Conservation (phyloP, 2,329 filamentous ascomycete species). For the Beauveria brongniartii region DNA sequence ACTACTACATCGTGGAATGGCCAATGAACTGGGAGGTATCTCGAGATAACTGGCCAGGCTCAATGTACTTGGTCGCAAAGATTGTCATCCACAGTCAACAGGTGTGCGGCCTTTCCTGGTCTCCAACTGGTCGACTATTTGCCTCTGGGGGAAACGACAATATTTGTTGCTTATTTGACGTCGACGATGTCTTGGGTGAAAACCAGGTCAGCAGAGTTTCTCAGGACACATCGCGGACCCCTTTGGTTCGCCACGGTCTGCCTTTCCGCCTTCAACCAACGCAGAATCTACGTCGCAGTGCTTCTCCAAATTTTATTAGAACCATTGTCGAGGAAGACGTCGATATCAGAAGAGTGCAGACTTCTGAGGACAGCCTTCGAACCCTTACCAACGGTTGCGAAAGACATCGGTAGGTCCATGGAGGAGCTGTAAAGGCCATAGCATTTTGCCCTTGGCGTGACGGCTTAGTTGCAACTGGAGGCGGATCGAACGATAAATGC, state of each 20-base stretch:
- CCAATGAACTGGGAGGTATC: conserved; percentile 54
- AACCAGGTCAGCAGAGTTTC: neutral
- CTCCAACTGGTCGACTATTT: conserved; percentile 64
- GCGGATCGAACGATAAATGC: conserved; percentile 87
- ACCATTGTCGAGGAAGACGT: conserved; percentile 1
- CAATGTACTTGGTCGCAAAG: conserved; percentile 67
- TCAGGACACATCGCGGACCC: neutral
- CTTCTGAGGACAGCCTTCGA: conserved; percentile 30
- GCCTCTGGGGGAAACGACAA: conserved; percentile 94
- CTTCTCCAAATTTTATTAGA: conserved; percentile 2
- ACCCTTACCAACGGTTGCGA: conserved; percentile 48
- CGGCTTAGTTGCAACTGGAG: conserved; percentile 79
- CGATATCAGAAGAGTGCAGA: conserved; percentile 22
- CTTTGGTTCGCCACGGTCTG: conserved; percentile 6
- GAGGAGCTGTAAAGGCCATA: conserved; percentile 90
- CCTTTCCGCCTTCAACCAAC: neutral
- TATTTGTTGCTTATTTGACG: conserved; percentile 71
- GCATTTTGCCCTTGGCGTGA: conserved; percentile 94
- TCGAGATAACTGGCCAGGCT: conserved; percentile 64
- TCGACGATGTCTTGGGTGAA: conserved; percentile 43
- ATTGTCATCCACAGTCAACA: conserved; percentile 79
- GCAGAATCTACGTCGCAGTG: neutral
- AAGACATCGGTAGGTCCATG: conserved; percentile 68
- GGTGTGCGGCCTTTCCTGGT: conserved; percentile 90
- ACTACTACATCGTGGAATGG: conserved; percentile 90